These are phyloP conservation scores for Pittosporum tobira DNA, from an alignment of 129 eudicot species.

Conservation along the genomic window DNA sequence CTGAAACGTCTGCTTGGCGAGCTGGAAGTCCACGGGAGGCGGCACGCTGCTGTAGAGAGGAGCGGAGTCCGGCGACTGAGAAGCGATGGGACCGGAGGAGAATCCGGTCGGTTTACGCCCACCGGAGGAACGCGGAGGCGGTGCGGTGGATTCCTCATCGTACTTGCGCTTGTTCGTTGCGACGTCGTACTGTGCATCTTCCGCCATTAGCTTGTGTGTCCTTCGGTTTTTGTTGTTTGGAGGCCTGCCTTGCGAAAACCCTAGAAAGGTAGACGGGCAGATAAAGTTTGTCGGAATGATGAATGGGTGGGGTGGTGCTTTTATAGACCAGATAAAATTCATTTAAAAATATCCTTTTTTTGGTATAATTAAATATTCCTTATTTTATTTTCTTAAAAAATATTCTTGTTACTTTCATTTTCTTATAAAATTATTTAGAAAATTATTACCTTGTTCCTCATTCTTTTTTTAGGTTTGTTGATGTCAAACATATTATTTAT, in stretches of 20 bases:
- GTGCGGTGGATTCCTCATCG: conserved; percentile 51
- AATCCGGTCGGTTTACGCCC: conserved; percentile 67
- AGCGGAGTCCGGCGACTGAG: conserved; percentile 43
- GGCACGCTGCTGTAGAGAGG: conserved; percentile 40
- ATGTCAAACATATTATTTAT: too few relatives aligned
- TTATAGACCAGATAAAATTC: neutral
- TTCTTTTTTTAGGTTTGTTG: too few relatives aligned
- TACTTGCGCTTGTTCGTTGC: conserved; percentile 66
- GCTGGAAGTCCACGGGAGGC: conserved; percentile 52
- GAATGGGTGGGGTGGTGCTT: conserved; percentile 2
- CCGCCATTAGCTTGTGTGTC: conserved; percentile 48
- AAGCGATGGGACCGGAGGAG: conserved; percentile 56
- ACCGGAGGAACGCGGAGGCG: conserved; percentile 31
- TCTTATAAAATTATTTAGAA: too few relatives aligned
- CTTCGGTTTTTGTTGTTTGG: neutral
- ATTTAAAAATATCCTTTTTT: too few relatives aligned
- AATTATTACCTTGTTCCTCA: too few relatives aligned
- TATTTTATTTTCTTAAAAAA: too few relatives aligned
- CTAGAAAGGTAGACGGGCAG: conserved; percentile 21
- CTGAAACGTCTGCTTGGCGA: conserved; percentile 59
- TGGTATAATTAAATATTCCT: too few relatives aligned
- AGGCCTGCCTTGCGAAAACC: conserved; percentile 25
- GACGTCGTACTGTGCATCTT: conserved; percentile 55
- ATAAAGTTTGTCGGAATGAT: conserved; percentile 6
- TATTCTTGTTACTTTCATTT: too few relatives aligned